Evolutionary conservation across 257 asterid genomes (phyloP).

Genomic region (Pogostemon cablin): DNA sequence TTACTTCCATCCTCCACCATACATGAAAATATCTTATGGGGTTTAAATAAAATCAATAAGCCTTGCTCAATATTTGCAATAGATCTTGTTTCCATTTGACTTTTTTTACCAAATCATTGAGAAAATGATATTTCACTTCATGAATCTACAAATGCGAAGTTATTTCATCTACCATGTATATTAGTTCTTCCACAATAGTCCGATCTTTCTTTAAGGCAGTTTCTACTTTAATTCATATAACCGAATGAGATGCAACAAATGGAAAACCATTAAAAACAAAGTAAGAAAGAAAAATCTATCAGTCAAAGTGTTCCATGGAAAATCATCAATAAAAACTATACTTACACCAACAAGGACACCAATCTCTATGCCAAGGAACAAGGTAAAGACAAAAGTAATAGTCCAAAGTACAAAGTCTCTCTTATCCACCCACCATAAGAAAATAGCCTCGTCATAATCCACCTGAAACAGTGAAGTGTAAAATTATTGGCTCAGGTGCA

Average conservation of each 20-base stretch:
- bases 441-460: constrained; percentile 90
- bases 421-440: constrained; percentile 94
- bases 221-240: background rate
- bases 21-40: background rate
- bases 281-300: background rate
- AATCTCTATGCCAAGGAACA: constrained; percentile 95
- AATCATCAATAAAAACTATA: constrained; percentile 28
- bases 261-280: background rate
- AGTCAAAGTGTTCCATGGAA: constrained; percentile 18
- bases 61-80: background rate
- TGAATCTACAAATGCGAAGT: background rate
- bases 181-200: background rate
- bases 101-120: background rate
- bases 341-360: constrained; percentile 97
- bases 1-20: too few relatives aligned
- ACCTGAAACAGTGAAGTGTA: constrained; percentile 60
- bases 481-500: constrained; percentile 28
- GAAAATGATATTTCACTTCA: background rate
- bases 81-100: background rate
- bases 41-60: background rate
- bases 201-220: background rate
- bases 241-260: background rate
- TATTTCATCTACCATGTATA: constrained; percentile 1
- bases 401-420: constrained; percentile 90
- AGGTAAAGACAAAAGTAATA: constrained; percentile 77